Evolutionary conservation across 2,329 filamentous ascomycete species (phyloP), one percentile per base, ranked within the genome.

Genomic region (Epichloe brachyelytri): DNA sequence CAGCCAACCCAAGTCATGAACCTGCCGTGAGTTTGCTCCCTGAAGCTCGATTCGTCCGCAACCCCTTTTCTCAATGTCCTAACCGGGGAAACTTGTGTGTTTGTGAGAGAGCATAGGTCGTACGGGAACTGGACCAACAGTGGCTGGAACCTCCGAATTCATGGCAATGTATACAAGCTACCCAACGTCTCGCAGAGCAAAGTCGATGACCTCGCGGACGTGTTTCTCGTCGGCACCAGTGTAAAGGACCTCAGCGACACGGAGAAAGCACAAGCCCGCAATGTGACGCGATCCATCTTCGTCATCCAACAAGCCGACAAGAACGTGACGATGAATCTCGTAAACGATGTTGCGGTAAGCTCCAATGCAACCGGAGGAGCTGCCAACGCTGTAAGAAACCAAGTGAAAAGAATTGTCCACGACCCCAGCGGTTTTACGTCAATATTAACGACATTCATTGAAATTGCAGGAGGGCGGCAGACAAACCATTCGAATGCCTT

Each of bases 141-240:
- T 52, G 83, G 83, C 36, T 90, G 86, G 86, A 87, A 82, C 55
- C 74, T 89, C 3, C 76, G 85, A 30, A 79, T 89, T 55, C 86
- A 85, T 57, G 86, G 86, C 57, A 88, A 88, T 60, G 82, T 89
- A n/a, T 90, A 83, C 73, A 89, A 88, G 65, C 77, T 85, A 55
- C 86, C 86, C 1, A 78, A 86, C 53, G 82, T 85, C 36, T 77
- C 75, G 1, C 71, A 79, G 57, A 69, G 71, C 36, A 85, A 79
- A 57, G 69, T 90, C 44, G 76, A 90, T 57, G 72, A 82, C 38
- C 71, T 89, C 3, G 83, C 85, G 52, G 81, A 88, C 56, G 65
- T 79, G 34, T 88, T 89, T 66, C 72, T 90, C 10, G 75, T 88
- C 53, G 82, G 75, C 47, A 80, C 78, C 5, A 73, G 75, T 50